Evolutionary conservation across 176 grass and related monocot species (phyloP).

Genomic region (Triticum monococcum): DNA sequence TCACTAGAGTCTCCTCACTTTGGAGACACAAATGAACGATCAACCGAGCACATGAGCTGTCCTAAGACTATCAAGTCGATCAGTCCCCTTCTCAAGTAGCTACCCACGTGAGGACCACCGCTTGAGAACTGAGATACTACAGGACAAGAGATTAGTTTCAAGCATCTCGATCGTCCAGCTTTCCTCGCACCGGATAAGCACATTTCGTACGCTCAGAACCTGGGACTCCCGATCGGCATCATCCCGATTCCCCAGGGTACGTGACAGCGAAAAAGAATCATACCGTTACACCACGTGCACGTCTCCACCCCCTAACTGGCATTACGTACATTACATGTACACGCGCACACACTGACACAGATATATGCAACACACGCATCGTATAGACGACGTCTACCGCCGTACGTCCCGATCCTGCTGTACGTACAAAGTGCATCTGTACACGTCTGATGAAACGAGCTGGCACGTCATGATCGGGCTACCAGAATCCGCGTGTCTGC

Average conservation of each 20-base stretch:
- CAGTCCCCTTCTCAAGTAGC: neutral
- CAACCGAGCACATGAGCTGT: neutral
- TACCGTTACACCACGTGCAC: neutral
- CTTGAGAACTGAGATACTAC: neutral
- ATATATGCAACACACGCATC: neutral
- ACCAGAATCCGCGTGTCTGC: too few species aligned
- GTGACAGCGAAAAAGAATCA: neutral
- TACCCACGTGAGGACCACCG: neutral
- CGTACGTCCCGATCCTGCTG: neutral
- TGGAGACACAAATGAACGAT: neutral
- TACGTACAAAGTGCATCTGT: neutral
- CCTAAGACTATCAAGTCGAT: neutral
- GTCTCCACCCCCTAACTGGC: neutral
- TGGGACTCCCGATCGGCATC: conserved; percentile 10
- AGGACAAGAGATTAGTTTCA: neutral
- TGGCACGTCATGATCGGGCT: too few species aligned
- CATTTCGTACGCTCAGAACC: neutral
- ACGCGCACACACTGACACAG: neutral
- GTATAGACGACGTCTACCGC: neutral
- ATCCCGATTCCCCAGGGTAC: neutral
- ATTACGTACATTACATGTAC: neutral
- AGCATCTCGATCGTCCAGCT: neutral
- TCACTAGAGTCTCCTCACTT: neutral
- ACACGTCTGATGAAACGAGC: neutral
- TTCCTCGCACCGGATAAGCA: neutral